Base-by-base conservation (phyloP, 495 filamentous ascomycete species). In the Oidiodendron maius region DNA sequence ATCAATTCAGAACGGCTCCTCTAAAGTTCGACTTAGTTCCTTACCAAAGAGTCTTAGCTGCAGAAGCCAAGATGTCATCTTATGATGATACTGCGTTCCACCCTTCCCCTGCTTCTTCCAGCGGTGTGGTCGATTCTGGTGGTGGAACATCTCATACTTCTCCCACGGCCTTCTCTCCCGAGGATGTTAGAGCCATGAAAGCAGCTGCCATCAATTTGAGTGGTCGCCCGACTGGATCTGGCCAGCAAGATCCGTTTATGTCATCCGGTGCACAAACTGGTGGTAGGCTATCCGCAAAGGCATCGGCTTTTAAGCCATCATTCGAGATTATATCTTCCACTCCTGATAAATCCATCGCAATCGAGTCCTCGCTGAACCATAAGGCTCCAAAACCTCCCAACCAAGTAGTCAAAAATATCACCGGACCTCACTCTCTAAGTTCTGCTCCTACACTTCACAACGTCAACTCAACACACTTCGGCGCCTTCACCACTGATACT, bases 71-170 rank as follows among this genome's bases (percentile, higher is more conserved):
- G 26, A 30, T 30, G 26, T 30, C 26, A 30, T 30, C 26, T 5
- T 30, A 30, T 12, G 26, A 12, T 5, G 26, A 30, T 30, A 40
- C 12, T 11, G 22, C 22, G 38, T n/a, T 6, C n/a, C 20, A 40
- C 17, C 15, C 6, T 20, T 20, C 15, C 8, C 22, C 41, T 9
- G 23, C 23, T 16, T 16, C 12, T 17, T 44, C 41, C 13, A 25
- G 20, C 10, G 24, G 25, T 16, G 41, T n/a, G 6, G 22, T 18
- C 18, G 73, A 72, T 40, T 82, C 81, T 20, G 71, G 67, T 61
- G 73, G 78, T 47, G 74, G 70, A 20, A 84, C 82, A 30, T 81
- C 82, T 1, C 78, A 83, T 45, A 84, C 80, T 20, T 72, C 74
- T 40, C 50, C 82, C 23, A 83, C 80, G 11, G 64, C 70, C 30